Base-by-base conservation (phyloP, 805 yeast genomes). In the Scheffersomyces lignosus region DNA sequence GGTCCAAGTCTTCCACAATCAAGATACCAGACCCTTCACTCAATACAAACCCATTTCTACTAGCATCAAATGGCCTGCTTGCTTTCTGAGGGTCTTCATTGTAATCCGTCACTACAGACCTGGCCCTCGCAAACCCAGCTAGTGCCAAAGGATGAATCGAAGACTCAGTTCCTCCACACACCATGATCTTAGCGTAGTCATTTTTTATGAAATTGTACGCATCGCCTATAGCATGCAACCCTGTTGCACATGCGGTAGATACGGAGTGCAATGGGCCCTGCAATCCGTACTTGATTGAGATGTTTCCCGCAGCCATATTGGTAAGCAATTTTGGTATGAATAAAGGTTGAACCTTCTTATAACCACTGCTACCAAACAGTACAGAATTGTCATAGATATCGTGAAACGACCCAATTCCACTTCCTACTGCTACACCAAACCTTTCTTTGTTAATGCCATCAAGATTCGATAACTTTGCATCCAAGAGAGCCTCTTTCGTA, bases 241-340 rank as follows among this genome's bases (percentile, higher is more conserved):
- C 99, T 0, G 99, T 89, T 3, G 99, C 96, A 67, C 99, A 93
- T 1, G 99, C 99, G 0, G 98, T 89, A 2, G 96, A 77, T 0
- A 81, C 93, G 0, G 95, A 70, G 54, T 90, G 96, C 29, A 86
- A 78, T 2, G 96, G 95, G 0, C 99, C 99, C 49, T 75, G 68
- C 27, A 89, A 65, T 1, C 85, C 84, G 49, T 80, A 78, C 45
- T 78, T 73, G 38, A 93, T 90, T 5, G 96, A 83, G 5, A 93
- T 78, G 42, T 88, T 81, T 3, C 98, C 97, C 0, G 90, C 88
- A 0, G 96, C 96, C 98, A 93, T 93, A 56, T 93, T 93, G 26
- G 86, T 77, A 27, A 93, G 68, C 32, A 91, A 62, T 47, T 77
- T 80, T 0, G 99, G 98, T 4, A 93, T 80, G 57, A 91, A 85